Evolutionary conservation across 2,329 filamentous ascomycete genomes (phyloP), one percentile per base, ranked within the genome.

Genomic region (Colletotrichum sp.): DNA sequence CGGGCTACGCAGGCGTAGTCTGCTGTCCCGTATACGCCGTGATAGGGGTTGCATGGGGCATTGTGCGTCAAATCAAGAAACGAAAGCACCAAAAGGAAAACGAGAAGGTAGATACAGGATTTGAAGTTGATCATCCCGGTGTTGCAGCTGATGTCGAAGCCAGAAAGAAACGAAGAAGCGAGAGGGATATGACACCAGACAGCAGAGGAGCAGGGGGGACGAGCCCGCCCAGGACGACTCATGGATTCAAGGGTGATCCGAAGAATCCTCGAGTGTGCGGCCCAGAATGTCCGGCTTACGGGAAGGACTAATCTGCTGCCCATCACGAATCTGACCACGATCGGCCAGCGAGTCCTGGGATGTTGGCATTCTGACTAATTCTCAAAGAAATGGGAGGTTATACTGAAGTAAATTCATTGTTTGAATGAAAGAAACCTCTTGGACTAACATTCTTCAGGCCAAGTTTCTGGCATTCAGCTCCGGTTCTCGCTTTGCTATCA

Each of bases 401-500:
- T 12, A 3, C 38, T n/a, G 6, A 13, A 21, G 43, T 13, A 6
- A 12, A 48, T 21, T 38, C 8, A 18, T 38, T 8, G n/a, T 10
- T 48, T 4, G n/a, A 8, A 8, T 4, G 43, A 2, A 48, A 21
- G 43, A n/a, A 12, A 21, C 10, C n/a, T n/a, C 38, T 2, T 21
- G 0, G 0, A 21, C 18, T n/a, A n/a, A 21, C n/a, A 13, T 21
- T 18, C 6, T 48, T 21, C 10, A 21, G 43, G n/a, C 15, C 0
- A 13, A 7, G 18, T 48, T 2, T 13, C 43, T 21, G n/a, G n/a
- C 43, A 7, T 3, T 13, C 3, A 48, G 43, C n/a, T 48, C 6
- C n/a, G 6, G n/a, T 48, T 48, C n/a, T 48, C 43, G 6, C 2
- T 21, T 21, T 21, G n/a, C 15, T 21, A 21, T 48, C 43, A 48